phyloP scores from a whole-genome alignment of 2,329 filamentous ascomycete genomes.

The Diaporthe destruens region DNA sequence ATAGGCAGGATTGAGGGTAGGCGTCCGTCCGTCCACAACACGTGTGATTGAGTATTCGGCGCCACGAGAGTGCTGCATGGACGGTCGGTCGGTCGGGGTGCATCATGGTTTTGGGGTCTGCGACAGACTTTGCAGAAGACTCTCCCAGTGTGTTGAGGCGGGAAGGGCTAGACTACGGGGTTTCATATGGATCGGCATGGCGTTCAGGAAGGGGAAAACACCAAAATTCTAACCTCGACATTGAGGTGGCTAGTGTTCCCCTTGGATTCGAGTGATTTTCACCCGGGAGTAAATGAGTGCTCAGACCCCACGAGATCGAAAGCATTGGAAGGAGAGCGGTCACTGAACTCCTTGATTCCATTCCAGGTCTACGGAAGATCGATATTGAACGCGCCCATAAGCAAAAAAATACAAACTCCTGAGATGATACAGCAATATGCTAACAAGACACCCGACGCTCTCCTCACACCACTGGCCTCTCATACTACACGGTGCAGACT shows the following conservation, averaged over 20 bases:
- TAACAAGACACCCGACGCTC: slow-evolving; percentile 13
- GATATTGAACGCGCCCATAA: slow-evolving; percentile 22
- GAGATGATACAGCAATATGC: slow-evolving; percentile 22
- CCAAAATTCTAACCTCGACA: neutral
- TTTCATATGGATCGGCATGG: slow-evolving; percentile 33
- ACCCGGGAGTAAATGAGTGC: neutral
- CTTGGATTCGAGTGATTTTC: neutral
- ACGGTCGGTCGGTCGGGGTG: neutral
- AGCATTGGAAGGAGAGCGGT: neutral
- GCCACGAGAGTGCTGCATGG: neutral
- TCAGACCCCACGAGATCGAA: neutral
- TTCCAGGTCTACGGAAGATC: slow-evolving; percentile 18
- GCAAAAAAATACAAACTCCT: slow-evolving; percentile 8
- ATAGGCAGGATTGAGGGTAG: neutral
- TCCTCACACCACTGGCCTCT: neutral
- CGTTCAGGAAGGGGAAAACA: slow-evolving; percentile 37
- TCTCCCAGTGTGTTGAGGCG: too few relatives aligned
- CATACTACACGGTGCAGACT: slow-evolving; percentile 52
- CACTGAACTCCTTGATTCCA: neutral
- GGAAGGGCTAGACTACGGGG: neutral
- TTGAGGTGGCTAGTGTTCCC: neutral
- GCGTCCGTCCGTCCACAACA: too few relatives aligned
- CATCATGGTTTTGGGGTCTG: neutral
- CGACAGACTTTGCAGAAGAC: too few relatives aligned
- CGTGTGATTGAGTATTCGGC: neutral